A percentile compares a stretch with the other conserved stretches of the same genome.
Conservation (phyloP, 164 flowering plant genomes). For the Magnolia sinica region DNA sequence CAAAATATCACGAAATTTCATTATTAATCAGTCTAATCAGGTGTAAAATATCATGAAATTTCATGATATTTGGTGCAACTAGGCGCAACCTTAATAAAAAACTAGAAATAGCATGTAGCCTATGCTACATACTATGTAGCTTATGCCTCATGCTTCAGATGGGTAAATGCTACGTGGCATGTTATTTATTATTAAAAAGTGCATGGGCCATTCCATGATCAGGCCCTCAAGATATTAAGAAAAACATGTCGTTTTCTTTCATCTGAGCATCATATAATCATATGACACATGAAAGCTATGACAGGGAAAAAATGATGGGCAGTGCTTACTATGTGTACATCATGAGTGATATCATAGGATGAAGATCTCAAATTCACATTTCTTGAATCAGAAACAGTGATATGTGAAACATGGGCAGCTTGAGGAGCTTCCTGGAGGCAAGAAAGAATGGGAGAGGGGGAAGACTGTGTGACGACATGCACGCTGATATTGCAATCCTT, state of each 20-base stretch:
- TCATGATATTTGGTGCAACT: too few relatives aligned
- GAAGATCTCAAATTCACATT: slow-evolving; percentile 12
- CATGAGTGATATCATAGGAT: slow-evolving; percentile 28
- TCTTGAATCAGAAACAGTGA: slow-evolving; percentile 29
- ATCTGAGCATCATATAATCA: background rate
- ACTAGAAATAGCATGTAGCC: too few relatives aligned
- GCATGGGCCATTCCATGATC: background rate
- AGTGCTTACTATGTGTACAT: slow-evolving; percentile 66
- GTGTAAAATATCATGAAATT: too few relatives aligned
- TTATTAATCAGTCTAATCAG: too few relatives aligned
- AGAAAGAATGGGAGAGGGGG: slow-evolving; percentile 52
- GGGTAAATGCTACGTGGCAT: too few relatives aligned
- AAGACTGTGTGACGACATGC: slow-evolving; percentile 43
- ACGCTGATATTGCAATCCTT: slow-evolving; percentile 15
- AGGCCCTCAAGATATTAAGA: background rate
- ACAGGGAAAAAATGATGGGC: background rate
- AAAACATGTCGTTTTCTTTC: background rate
- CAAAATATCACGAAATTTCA: too few relatives aligned
- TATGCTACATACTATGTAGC: too few relatives aligned
- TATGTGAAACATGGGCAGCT: slow-evolving; percentile 34
- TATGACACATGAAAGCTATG: background rate
- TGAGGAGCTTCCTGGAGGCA: slow-evolving; percentile 38
- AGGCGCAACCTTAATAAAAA: too few relatives aligned
- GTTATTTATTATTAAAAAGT: too few relatives aligned
- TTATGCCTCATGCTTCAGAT: too few relatives aligned